Evolutionary conservation across 345 rosid species (phyloP), one percentile per base, ranked within the genome.

Genomic region (Luvunga scandens): DNA sequence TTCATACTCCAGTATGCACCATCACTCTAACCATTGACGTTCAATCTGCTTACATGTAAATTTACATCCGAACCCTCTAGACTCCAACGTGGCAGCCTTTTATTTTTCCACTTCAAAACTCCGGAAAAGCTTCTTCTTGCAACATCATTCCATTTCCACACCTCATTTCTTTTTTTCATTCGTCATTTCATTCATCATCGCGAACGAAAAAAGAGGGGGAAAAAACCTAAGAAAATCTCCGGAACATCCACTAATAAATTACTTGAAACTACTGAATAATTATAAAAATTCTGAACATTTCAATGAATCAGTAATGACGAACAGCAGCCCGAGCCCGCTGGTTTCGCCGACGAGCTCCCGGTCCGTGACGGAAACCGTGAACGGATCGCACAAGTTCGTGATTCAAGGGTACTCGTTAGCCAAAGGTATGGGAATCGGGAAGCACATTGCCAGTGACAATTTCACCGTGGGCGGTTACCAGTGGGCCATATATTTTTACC

Each of bases 401-500:
- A 89, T 89, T 78, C 78, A 83, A 75, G 92, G 90, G 0, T 89
- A 89, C 63, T 89, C 92, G 6, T 80, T 89, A n/a, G 92, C 93
- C 38, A 91, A 91, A 71, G 90, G 94, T 9, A 89, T 91, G 88
- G 91, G 94, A 24, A 68, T 89, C 28, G 94, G 92, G 34, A 89
- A 88, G 76, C 91, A 91, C 91, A 81, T 89, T 62, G 90, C 90
- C 61, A 86, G 90, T 79, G 91, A 89, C n/a, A 86, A 75, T 81
- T 91, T 91, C 81, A 77, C 86, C 9, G 91, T 91, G 22, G 94
- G 92, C 55, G 94, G 92, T 4, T 87, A 82, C 77, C 88, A 85
- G 77, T 91, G 93, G 91, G 95, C 95, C 36, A 83, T 89, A 28
- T 91, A 91, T 61, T 91, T 91, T 64, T 91, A 89, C 73, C 91